Conservation (phyloP, 139 green algal species). For the Micromonas commoda region DNA sequence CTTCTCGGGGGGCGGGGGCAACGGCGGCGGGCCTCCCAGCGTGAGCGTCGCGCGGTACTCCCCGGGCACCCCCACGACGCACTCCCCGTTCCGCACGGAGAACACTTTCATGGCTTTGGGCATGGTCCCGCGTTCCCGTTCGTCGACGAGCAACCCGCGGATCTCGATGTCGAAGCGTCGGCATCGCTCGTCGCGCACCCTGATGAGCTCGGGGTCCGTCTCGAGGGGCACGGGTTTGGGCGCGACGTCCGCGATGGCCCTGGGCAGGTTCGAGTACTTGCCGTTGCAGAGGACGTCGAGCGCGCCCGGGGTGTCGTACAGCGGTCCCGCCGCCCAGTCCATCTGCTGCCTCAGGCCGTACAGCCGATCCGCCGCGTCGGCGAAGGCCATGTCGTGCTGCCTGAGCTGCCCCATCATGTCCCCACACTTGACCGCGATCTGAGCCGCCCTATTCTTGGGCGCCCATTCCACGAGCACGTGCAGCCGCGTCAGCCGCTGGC, state of each 20-base stretch:
- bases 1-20: background rate
- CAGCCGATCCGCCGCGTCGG: background rate
- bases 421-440: background rate
- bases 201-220: background rate
- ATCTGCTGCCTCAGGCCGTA: background rate
- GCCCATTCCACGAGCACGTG: background rate
- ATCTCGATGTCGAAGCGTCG: background rate
- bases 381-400: background rate
- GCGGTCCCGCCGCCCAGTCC: conserved; percentile 2
- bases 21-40: conserved; percentile 6
- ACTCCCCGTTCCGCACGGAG: background rate
- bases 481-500: background rate
- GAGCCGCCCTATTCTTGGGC: background rate
- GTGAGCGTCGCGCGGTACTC: conserved; percentile 5
- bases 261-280: background rate
- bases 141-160: background rate
- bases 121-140: background rate
- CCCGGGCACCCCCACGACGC: background rate
- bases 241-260: background rate
- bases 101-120: background rate
- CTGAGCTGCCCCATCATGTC: background rate
- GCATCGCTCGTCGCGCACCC: background rate
- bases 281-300: conserved; percentile 5
- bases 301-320: conserved; percentile 2
- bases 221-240: too few relatives aligned